Percentiles rank a stretch among this genome's conserved stretches.
These are phyloP conservation scores for Pichia paraexigua DNA, from an alignment of 805 yeast genomes.

Conservation along the genomic window DNA sequence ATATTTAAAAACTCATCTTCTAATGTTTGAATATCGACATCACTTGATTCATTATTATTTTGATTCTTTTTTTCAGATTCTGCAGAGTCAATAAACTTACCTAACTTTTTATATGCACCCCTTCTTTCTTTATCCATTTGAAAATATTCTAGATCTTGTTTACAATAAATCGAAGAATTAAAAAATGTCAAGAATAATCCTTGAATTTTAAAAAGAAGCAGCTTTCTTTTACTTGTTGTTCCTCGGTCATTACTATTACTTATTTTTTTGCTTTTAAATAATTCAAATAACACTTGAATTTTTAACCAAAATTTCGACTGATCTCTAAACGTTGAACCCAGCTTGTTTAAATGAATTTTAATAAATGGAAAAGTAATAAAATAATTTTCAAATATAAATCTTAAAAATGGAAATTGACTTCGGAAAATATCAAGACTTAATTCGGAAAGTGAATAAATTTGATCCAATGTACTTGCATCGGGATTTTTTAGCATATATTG, in stretches of 20 bases:
- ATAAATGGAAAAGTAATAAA: conserved; percentile 73
- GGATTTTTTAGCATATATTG: conserved; percentile 20
- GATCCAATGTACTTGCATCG: conserved; percentile 5
- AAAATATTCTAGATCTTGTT: conserved; percentile 45
- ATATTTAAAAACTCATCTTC: background rate
- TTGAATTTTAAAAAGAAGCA: conserved; percentile 52
- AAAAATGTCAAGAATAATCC: conserved; percentile 58
- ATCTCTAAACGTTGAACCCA: conserved; percentile 10
- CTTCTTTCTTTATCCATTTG: conserved; percentile 27
- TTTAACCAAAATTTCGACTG: conserved; percentile 60
- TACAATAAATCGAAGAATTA: conserved; percentile 66
- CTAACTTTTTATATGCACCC: conserved; percentile 34
- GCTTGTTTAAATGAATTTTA: conserved; percentile 33
- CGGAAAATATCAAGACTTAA: conserved; percentile 18
- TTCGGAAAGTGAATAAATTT: conserved; percentile 14
- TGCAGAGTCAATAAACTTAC: conserved; percentile 22
- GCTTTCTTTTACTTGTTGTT: conserved; percentile 62
- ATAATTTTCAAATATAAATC: conserved; percentile 57
- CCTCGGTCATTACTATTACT: conserved; percentile 70
- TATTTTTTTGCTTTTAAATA: conserved; percentile 63
- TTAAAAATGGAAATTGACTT: conserved; percentile 54
- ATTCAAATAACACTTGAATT: conserved; percentile 75
- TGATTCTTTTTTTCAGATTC: conserved; percentile 4
- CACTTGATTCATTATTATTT: conserved; percentile 1
- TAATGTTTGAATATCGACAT: conserved; percentile 15